These are phyloP conservation scores for Elsinoe ampelina DNA, from an alignment of 2,329 filamentous ascomycete species.

Conservation along the genomic window DNA sequence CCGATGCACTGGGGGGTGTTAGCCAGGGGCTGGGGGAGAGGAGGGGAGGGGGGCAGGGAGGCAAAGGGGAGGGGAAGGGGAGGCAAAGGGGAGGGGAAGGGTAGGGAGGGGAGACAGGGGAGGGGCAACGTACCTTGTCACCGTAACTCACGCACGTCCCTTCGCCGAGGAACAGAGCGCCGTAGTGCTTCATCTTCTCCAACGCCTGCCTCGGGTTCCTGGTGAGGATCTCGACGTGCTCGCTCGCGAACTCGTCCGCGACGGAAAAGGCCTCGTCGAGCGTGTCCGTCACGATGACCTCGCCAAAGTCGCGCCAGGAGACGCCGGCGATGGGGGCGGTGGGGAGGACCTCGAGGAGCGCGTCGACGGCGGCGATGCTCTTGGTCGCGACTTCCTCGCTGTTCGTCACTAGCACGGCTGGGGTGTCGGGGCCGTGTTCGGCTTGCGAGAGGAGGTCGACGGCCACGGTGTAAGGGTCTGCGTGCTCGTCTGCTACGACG, in stretches of 20 bases:
- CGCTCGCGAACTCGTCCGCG: constrained; percentile 41
- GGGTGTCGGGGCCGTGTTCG: constrained; percentile 45
- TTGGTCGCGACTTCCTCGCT: constrained; percentile 33
- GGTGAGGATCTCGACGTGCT: constrained; percentile 46
- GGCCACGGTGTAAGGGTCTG: constrained; percentile 39
- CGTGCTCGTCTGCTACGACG: constrained; percentile 40
- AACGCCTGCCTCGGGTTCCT: constrained; percentile 39
- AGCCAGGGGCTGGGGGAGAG: background rate
- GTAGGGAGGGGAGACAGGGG: too few species aligned
- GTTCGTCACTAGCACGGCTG: constrained; percentile 43
- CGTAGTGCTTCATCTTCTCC: constrained; percentile 44
- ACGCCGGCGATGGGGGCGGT: constrained; percentile 37
- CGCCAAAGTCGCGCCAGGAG: constrained; percentile 40
- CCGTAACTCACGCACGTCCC: constrained; percentile 47
- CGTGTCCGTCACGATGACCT: constrained; percentile 36
- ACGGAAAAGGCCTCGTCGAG: constrained; percentile 37
- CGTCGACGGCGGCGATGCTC: constrained; percentile 31
- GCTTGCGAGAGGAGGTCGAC: constrained; percentile 42
- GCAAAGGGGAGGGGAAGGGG: background rate
- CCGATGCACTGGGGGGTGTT: constrained; percentile 37
- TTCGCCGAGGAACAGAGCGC: constrained; percentile 43
- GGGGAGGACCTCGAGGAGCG: constrained; percentile 33
- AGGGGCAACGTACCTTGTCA: constrained; percentile 35
- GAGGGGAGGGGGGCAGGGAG: too few species aligned
- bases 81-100: too few species aligned